These are phyloP conservation scores for Sporisorium scitamineum DNA, from an alignment of 1,284 basidiomycete genomes.

Conservation along the genomic window DNA sequence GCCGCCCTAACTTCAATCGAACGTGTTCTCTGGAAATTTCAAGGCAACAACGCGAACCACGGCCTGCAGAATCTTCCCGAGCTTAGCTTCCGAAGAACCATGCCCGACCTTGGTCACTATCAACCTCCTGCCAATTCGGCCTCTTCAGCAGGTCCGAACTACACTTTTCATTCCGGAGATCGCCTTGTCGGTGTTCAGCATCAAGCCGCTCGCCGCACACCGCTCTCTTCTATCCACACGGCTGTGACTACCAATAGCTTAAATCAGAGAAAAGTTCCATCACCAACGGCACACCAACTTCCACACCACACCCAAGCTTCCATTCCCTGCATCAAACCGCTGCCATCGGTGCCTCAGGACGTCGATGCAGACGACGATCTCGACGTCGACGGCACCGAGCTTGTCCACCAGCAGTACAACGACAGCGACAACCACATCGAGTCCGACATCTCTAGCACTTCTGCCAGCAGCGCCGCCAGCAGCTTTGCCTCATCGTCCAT, in stretches of 20 bases:
- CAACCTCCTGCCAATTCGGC: constrained; percentile 6
- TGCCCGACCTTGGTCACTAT: constrained; percentile 13
- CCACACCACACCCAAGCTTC: neutral
- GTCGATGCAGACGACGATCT: constrained; percentile 27
- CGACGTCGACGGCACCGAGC: constrained; percentile 17
- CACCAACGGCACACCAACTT: neutral
- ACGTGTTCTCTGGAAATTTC: neutral
- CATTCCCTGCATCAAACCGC: constrained; percentile 13
- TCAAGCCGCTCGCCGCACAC: neutral
- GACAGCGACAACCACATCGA: constrained; percentile 26
- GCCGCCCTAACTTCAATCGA: neutral
- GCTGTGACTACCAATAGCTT: neutral
- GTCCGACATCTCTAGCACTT: constrained; percentile 37
- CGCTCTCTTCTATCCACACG: neutral
- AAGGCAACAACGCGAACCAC: neutral
- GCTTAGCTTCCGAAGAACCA: constrained; percentile 4
- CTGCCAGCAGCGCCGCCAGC: constrained; percentile 20
- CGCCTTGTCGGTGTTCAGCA: neutral
- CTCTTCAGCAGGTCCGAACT: neutral
- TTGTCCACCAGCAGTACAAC: constrained; percentile 3
- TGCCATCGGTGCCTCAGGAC: constrained; percentile 34
- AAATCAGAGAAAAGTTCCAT: neutral
- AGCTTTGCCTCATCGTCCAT: constrained; percentile 33
- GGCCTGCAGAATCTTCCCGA: neutral
- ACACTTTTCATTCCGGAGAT: neutral